Evolutionary conservation across 768 basidiomycete species (phyloP), one percentile per base, ranked within the genome.

Genomic region (Melanogaster broomeanus): DNA sequence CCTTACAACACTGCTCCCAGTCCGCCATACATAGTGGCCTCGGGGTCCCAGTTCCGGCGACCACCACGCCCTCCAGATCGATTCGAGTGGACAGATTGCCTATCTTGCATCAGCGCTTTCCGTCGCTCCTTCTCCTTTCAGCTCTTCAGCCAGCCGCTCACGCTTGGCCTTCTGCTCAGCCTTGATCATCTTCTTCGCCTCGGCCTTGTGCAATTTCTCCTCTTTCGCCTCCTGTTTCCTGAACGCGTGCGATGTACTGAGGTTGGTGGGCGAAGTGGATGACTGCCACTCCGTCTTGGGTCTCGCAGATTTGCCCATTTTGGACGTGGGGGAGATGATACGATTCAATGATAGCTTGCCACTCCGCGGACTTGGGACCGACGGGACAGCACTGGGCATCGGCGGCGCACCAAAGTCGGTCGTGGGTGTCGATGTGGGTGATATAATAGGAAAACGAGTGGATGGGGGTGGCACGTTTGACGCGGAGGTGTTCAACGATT

Each of bases 61-160:
- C 34, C 21, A 39, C 10, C 16, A 15, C 52, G 66, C 2, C 57
- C 60, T 16, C n/a, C 46, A 4, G 66, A 57, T 28, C 62, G 54
- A 8, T 56, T 41, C 2, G 72, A 74, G 31, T 55, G 61, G 0
- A 65, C 30, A 24, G 75, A 77, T 1, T 28, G 48, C 51, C 50
- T 63, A 40, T 76, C 74, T 12, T 50, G 48, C 8, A 65, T 62
- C 3, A 65, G 62, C 7, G 49, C 53, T 40, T 62, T 61, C 12
- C 70, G 71, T 53, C 70, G 59, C 65, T 63, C 55, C 60, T 62
- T 68, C 45, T 70, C 69, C n/a, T 61, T 74, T 77, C 54, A 80
- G 68, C 42, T 77, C 71, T 49, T 68, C 60, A n/a, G 79, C 78
- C 28, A 80, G 67, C 45, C 70, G 70, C 51, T 77, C 74, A 28